A percentile compares a stretch with the other conserved stretches of the same genome.
Conservation (phyloP, 2,329 filamentous ascomycete genomes). For the Kalaharituber pfeilii region DNA sequence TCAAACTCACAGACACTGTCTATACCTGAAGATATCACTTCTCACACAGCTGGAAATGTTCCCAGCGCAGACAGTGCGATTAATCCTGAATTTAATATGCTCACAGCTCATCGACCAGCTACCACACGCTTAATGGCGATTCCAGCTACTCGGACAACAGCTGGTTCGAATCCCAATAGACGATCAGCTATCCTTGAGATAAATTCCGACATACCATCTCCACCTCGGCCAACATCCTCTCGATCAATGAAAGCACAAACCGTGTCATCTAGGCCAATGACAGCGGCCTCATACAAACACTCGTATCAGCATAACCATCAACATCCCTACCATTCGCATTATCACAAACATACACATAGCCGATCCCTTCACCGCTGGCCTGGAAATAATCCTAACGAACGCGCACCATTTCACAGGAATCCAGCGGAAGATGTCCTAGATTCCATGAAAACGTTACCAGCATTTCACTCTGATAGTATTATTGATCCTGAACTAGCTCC, state of each 20-base stretch:
- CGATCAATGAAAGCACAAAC: slow-evolving; percentile 66
- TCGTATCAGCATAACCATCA: slow-evolving; percentile 63
- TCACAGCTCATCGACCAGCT: slow-evolving; percentile 34
- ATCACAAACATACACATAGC: slow-evolving; percentile 50
- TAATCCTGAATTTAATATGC: slow-evolving; percentile 17
- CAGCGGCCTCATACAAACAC: slow-evolving; percentile 52
- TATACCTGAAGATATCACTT: slow-evolving; percentile 4
- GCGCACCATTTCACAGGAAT: slow-evolving; percentile 72
- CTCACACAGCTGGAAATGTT: slow-evolving; percentile 3
- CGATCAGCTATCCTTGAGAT: slow-evolving; percentile 82
- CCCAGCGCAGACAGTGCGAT: slow-evolving; percentile 11
- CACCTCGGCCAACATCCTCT: slow-evolving; percentile 84
- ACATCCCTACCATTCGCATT: slow-evolving; percentile 53
- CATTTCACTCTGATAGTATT: slow-evolving; percentile 97
- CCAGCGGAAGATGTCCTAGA: slow-evolving; percentile 47
- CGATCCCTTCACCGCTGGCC: slow-evolving; percentile 16
- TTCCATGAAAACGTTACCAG: slow-evolving; percentile 53
- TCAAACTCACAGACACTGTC: slow-evolving; percentile 39
- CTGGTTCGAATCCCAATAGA: slow-evolving; percentile 61
- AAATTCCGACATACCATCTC: slow-evolving; percentile 43
- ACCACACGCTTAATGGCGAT: slow-evolving; percentile 57
- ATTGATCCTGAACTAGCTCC: slow-evolving; percentile 91
- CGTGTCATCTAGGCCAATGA: slow-evolving; percentile 29
- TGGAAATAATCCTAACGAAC: slow-evolving; percentile 33
- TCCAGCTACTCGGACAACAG: slow-evolving; percentile 41